Conservation (phyloP, 2,329 filamentous ascomycete genomes). For the Penicillium griseofulvum region DNA sequence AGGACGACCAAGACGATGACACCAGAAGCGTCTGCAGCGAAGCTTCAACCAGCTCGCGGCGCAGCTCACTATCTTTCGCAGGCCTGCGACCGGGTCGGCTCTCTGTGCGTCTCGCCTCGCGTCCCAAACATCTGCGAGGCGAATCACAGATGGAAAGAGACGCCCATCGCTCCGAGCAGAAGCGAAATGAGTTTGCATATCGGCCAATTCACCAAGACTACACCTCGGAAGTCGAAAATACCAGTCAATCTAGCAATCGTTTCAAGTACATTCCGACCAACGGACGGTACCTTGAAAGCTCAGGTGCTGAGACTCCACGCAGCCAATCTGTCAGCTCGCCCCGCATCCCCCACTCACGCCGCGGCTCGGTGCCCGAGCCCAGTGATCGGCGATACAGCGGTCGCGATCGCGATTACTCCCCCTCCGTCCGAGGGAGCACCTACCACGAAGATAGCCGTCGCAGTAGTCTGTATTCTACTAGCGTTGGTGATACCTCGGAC, state of each 20-base stretch:
- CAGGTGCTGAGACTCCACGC: slow-evolving; percentile 6
- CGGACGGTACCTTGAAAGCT: slow-evolving; percentile 25
- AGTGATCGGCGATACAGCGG: slow-evolving; percentile 3
- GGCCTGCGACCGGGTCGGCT: slow-evolving; percentile 27
- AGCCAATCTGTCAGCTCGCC: slow-evolving; percentile 19
- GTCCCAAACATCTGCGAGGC: slow-evolving; percentile 16
- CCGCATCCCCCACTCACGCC: slow-evolving; percentile 3
- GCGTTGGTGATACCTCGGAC: slow-evolving; percentile 11
- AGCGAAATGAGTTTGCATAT: slow-evolving; percentile 32
- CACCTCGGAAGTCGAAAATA: slow-evolving; percentile 27
- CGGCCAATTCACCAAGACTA: slow-evolving; percentile 36
- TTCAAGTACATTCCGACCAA: slow-evolving; percentile 36
- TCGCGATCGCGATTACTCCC: background rate
- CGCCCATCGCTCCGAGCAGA: slow-evolving; percentile 6
- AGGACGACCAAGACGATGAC: slow-evolving; percentile 13
- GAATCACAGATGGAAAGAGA: slow-evolving; percentile 12
- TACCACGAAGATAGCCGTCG: slow-evolving; percentile 14
- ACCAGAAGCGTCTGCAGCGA: slow-evolving; percentile 2
- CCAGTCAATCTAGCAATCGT: slow-evolving; percentile 10
- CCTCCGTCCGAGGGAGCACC: background rate
- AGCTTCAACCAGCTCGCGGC: slow-evolving; percentile 5
- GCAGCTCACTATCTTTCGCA: slow-evolving; percentile 23
- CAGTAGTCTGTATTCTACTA: slow-evolving; percentile 15
- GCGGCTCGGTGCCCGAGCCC: slow-evolving; percentile 14
- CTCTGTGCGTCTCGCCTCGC: slow-evolving; percentile 28